Base-by-base conservation (phyloP, 2,329 filamentous ascomycete species). In the Aspergillus sergii region DNA sequence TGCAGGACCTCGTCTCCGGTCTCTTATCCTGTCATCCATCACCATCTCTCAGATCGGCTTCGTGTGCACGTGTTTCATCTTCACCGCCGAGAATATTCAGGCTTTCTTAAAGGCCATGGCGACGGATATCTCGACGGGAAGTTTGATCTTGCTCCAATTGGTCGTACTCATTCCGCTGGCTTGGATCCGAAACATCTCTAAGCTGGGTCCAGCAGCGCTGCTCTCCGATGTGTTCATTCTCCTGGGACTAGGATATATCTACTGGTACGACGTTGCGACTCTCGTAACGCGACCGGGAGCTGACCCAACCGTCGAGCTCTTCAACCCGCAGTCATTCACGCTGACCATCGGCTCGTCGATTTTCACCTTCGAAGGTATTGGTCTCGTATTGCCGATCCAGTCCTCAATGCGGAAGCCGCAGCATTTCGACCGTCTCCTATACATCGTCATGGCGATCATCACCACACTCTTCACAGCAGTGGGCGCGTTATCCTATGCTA, bases 331-430 rank as follows among this genome's bases (percentile, higher is more conserved):
- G 64, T 89, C 93, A 75, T 98, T 95, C 93, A 96, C 94, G 0
- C 84, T 98, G 2, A 97, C 97, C 76, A 97, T 98, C 72, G 94
- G 94, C 60, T 98, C 95, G 0, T 94, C 94, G 34, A 97, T 98
- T 75, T 98, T 98, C 80, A 97, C 94, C 0, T 98, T 97, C 74
- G 94, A 98, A 76, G 94, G 94, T 32, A 96, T 98, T 63, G 94
- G 94, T 4, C 86, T 98, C 58, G 95, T 98, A 76, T 96, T 98
- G 65, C 94, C 94, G 0, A 97, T 98, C 63, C 94, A 98, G 78
- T 93, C 94, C 71, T 94, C 93, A 28, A 98, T 98, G 94, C 91
- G 89, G 74, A 84, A 93, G 48, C 95, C 94, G 0, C 83, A 89
- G 68, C 94, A 95, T 76, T 98, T 98, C 77, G 93, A 94, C 60